These are phyloP conservation scores for Trypanosoma melophagium DNA, from an alignment of 208 protist genomes.

Conservation along the genomic window DNA sequence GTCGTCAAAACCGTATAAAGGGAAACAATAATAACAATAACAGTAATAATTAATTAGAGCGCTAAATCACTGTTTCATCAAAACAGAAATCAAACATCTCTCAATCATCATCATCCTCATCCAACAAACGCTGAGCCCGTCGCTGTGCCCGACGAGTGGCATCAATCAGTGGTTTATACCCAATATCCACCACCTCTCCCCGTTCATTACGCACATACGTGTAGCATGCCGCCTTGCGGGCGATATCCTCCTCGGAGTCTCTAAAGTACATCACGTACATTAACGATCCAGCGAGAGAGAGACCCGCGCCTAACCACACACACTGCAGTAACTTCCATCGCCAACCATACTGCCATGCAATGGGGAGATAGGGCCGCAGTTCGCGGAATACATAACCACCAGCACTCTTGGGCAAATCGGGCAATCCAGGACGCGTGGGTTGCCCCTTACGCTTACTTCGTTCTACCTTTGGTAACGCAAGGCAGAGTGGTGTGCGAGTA, in stretches of 20 bases:
- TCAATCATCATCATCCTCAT: slow-evolving; percentile 38
- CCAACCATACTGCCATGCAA: slow-evolving; percentile 86
- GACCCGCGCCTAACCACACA: slow-evolving; percentile 53
- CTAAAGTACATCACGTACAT: slow-evolving; percentile 80
- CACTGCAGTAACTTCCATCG: slow-evolving; percentile 70
- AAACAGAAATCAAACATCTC: neutral
- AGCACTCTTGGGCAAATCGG: slow-evolving; percentile 77
- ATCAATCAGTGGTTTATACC: slow-evolving; percentile 83
- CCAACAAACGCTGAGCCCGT: slow-evolving; percentile 60
- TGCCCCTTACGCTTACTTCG: slow-evolving; percentile 44
- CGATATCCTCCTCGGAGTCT: slow-evolving; percentile 72
- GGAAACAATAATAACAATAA: no score
- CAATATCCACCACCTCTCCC: slow-evolving; percentile 83
- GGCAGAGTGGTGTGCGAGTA: slow-evolving; percentile 7
- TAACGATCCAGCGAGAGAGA: slow-evolving; percentile 59
- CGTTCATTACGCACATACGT: slow-evolving; percentile 83
- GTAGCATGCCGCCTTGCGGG: slow-evolving; percentile 65
- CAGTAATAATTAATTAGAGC: no score
- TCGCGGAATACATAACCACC: slow-evolving; percentile 83
- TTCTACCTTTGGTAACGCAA: slow-evolving; percentile 60
- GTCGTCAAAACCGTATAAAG: no score
- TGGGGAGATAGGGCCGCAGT: slow-evolving; percentile 70
- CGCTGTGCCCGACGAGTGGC: slow-evolving; percentile 52
- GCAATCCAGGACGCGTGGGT: slow-evolving; percentile 41
- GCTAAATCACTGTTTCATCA: no score